phyloP scores from a whole-genome alignment of 202 grass and related monocot genomes.

The Saccharum hybrid region DNA sequence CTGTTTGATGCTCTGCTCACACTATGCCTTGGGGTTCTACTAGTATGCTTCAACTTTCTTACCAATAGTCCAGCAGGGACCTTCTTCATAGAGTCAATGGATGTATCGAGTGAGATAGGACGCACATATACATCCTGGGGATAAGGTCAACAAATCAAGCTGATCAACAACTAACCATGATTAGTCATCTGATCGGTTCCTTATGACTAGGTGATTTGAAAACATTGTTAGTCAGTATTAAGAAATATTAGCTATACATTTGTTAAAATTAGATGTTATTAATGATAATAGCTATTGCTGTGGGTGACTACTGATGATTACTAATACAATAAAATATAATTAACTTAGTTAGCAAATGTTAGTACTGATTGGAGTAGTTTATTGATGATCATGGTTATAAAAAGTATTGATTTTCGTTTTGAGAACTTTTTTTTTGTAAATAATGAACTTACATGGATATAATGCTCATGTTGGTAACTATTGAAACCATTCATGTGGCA shows the following conservation, averaged over 20 bases:
- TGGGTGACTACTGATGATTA: no score
- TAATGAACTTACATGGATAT: background rate
- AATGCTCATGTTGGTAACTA: background rate
- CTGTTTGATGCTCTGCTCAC: background rate
- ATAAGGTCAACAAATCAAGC: background rate
- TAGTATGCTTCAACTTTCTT: background rate
- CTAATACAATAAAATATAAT: no score
- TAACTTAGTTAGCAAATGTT: no score
- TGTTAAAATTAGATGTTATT: background rate
- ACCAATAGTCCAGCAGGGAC: background rate
- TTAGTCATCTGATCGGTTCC: background rate
- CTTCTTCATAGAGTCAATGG: background rate
- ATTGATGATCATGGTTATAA: no score
- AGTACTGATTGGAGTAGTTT: background rate
- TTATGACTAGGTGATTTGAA: background rate
- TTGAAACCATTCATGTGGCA: background rate
- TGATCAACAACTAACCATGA: background rate
- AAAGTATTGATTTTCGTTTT: background rate
- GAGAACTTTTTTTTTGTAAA: background rate
- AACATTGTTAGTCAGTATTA: background rate
- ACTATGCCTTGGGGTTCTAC: background rate
- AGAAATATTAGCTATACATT: background rate
- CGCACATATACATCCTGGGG: background rate
- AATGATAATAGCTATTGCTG: no score
- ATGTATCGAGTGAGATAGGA: background rate